These are phyloP conservation scores for Tolypocladium cylindrosporum DNA, from an alignment of 2,329 filamentous ascomycete genomes.

Conservation along the genomic window DNA sequence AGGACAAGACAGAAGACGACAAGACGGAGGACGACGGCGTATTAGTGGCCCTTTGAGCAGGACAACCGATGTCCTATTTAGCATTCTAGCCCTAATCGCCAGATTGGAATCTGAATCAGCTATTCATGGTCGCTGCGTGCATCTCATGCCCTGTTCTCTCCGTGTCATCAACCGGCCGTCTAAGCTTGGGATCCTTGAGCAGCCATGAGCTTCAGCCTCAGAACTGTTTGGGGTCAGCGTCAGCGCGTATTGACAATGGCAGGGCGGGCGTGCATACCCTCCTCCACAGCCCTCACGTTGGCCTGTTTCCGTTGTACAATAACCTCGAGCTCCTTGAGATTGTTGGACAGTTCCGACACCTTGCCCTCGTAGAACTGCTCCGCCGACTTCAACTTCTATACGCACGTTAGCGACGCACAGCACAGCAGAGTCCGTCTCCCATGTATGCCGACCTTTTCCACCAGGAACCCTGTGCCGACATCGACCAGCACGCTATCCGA, in stretches of 20 bases:
- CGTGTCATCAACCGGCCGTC: not conserved
- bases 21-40: not conserved
- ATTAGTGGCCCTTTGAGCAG: not conserved
- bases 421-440: not conserved
- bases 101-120: not conserved
- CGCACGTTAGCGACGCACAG: conserved; percentile 2
- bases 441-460: conserved; percentile 55
- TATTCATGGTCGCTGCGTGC: not conserved
- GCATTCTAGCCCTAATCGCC: not conserved
- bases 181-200: conserved; percentile 17
- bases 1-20: not conserved
- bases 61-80: not conserved
- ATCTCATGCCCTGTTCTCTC: not conserved
- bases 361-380: conserved; percentile 48
- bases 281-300: conserved; percentile 79
- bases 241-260: conserved; percentile 11
- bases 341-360: conserved; percentile 40
- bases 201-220: conserved; percentile 34
- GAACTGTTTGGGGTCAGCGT: conserved; percentile 19
- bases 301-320: conserved; percentile 64
- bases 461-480: conserved; percentile 86
- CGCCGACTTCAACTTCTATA: conserved; percentile 42
- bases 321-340: conserved; percentile 45
- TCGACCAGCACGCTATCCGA: conserved; percentile 77
- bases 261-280: conserved; percentile 43